Evolutionary conservation across 768 basidiomycete genomes (phyloP).

Genomic region (Psilocybe azurescens): DNA sequence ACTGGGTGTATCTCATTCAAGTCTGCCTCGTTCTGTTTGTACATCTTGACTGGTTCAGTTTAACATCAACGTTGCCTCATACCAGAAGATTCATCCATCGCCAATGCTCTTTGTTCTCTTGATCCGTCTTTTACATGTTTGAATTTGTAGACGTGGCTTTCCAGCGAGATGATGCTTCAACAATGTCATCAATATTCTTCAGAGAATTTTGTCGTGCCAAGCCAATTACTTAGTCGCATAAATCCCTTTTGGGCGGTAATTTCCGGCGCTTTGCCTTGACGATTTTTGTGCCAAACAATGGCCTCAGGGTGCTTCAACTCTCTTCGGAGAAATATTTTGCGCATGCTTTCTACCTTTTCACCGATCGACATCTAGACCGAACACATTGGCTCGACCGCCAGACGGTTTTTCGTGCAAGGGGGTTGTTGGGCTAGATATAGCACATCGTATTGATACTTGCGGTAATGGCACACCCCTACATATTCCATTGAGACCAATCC

Average conservation of each 20-base stretch:
- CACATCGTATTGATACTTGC: neutral
- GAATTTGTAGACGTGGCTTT: neutral
- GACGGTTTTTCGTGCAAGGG: slow-evolving; percentile 4
- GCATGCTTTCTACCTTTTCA: slow-evolving; percentile 15
- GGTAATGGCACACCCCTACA: neutral
- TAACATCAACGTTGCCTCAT: too few relatives aligned
- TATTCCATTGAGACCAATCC: slow-evolving; percentile 7
- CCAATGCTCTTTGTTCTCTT: too few relatives aligned
- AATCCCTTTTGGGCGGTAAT: neutral
- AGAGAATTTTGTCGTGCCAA: neutral
- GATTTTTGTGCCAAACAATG: slow-evolving; percentile 14
- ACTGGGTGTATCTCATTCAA: too few relatives aligned
- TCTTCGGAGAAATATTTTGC: slow-evolving; percentile 22
- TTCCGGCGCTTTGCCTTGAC: neutral
- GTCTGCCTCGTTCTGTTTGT: too few relatives aligned
- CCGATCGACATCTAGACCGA: slow-evolving; percentile 15
- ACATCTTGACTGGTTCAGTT: too few relatives aligned
- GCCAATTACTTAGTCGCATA: neutral
- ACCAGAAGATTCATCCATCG: too few relatives aligned
- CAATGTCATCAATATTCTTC: neutral
- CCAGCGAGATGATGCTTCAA: neutral
- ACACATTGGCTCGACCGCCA: neutral
- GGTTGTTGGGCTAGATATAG: slow-evolving; percentile 12
- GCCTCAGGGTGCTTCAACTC: slow-evolving; percentile 8
- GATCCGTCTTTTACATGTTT: neutral